Base-by-base conservation (phyloP, 106 monocot species). In the Platanthera zijinensis region DNA sequence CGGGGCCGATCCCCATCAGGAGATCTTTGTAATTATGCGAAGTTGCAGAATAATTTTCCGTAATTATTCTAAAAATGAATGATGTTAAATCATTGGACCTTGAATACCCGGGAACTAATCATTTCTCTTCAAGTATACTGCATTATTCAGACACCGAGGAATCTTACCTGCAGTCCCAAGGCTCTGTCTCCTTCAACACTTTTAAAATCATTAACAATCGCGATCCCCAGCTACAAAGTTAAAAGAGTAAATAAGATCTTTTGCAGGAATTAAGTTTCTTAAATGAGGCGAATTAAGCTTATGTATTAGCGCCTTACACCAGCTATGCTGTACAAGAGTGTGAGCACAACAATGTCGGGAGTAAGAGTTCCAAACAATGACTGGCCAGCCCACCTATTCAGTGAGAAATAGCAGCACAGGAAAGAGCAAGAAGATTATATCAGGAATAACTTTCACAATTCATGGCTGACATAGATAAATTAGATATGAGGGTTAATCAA, bases 321-420 rank as follows among this genome's bases (percentile, higher is more conserved):
- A 49, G 96, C 96, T 80, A 97, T 86, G 84, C 96, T 97, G 73
- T 97, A 97, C 57, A 97, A 71, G 45, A 94, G 78, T 51, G 96
- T 97, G 71, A 97, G 89, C 13, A 97, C 88, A 80, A 97, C 75
- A 62, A 97, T 84, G 52, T 97, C 93, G 50, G 89, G 91, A 18
- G 89, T 93, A 75, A 97, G 89, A 74, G 87, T 91, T 83, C 96
- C 96, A 82, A 97, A 97, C 12, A 97, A 82, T 75, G 93, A 83
- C 80, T 97, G 96, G 61, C 96, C 96, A 82, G 96, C 96, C 96
- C 93, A 97, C 96, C 96, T 97, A 82, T 52, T 48, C 71, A 76
- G 39, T 39, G 39, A 39, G 8, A 74, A 70, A 75, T 12, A 18
- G 15, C 75, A 10, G 53, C 8, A 53, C 12, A 53, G 8, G 14